Evolutionary conservation across 2,329 filamentous ascomycete species (phyloP), one percentile per base, ranked within the genome.

Genomic region (Colletotrichum lupini): DNA sequence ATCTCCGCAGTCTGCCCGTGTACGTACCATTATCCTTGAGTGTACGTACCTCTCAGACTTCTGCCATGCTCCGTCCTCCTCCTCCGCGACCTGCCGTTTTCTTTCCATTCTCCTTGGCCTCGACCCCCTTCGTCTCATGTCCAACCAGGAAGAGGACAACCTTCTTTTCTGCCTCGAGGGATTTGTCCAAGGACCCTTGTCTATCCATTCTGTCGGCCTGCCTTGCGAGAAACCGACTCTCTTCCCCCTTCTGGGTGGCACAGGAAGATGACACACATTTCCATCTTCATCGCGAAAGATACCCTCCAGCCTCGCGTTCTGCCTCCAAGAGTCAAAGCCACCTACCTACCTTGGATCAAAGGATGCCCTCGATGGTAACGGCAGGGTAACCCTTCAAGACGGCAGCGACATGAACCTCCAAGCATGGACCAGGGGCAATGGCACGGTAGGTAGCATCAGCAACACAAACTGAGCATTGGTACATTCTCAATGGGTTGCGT

Each of bases 41-140:
- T 16, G 37, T 42, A 16, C 16, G 37, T 22, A 14, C 26, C 19
- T n/a, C 16, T 24, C 16, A 30, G 19, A 35, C 42, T 7, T n/a
- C 42, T 16, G 5, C 30, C 30, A 32, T 11, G 30, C 30, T 32
- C 30, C 30, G 30, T 32, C 30, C 30, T 32, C 30, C 30, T 49
- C 42, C 42, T n/a, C 16, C 19, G 42, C 42, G 16, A 49, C 32
- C 67, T 62, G 22, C 57, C 71, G 26, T 71, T 66, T 30, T 56
- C 32, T 68, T 42, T n/a, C 22, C 61, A 8, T n/a, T 24, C 6
- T 35, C 42, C 28, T 19, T 66, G 24, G 46, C 35, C 57, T 59
- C 66, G 63, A 37, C 56, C 26, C 59, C 58, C 65, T 58, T 59
- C 66, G 66, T 70, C 70, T 73, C 70, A 60, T 59, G 28, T 69